phyloP scores from a whole-genome alignment of 2,329 filamentous ascomycete species.

The Fonsecaea multimorphosa region DNA sequence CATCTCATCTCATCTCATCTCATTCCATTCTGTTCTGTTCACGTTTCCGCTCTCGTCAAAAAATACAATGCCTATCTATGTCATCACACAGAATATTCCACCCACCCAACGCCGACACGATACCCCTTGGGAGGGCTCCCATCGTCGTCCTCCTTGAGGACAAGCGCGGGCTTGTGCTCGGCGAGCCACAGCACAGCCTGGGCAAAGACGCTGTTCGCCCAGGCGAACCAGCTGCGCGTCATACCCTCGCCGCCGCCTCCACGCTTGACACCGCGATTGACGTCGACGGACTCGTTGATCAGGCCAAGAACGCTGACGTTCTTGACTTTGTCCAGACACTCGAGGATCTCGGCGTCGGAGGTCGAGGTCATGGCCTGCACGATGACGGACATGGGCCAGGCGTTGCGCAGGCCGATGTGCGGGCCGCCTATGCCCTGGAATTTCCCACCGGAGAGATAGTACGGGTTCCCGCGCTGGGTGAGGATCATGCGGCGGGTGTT shows the following conservation, averaged over 20 bases:
- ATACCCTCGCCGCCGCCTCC: slow-evolving; percentile 62
- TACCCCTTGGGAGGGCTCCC: slow-evolving; percentile 46
- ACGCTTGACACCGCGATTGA: slow-evolving; percentile 60
- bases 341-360: slow-evolving; percentile 73
- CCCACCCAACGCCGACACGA: slow-evolving; percentile 36
- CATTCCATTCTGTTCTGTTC: neutral
- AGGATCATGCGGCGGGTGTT: slow-evolving; percentile 88
- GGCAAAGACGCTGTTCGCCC: slow-evolving; percentile 96
- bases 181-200: slow-evolving; percentile 90
- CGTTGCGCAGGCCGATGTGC: slow-evolving; percentile 80
- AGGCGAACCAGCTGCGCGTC: slow-evolving; percentile 94
- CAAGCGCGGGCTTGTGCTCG: slow-evolving; percentile 82
- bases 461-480: slow-evolving; percentile 79
- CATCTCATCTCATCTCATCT: neutral
- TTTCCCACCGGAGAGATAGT: slow-evolving; percentile 76
- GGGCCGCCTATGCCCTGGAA: slow-evolving; percentile 90
- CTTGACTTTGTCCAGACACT: slow-evolving; percentile 75
- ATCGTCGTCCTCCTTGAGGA: slow-evolving; percentile 72
- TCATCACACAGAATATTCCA: slow-evolving; percentile 19
- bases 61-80: neutral
- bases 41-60: neutral
- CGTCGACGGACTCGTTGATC: slow-evolving; percentile 90
- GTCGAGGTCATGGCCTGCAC: slow-evolving; percentile 89
- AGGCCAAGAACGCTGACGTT: slow-evolving; percentile 77
- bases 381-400: slow-evolving; percentile 96